These are phyloP conservation scores for Cercospora citrullina DNA, from an alignment of 2,329 filamentous ascomycete genomes.

Conservation along the genomic window DNA sequence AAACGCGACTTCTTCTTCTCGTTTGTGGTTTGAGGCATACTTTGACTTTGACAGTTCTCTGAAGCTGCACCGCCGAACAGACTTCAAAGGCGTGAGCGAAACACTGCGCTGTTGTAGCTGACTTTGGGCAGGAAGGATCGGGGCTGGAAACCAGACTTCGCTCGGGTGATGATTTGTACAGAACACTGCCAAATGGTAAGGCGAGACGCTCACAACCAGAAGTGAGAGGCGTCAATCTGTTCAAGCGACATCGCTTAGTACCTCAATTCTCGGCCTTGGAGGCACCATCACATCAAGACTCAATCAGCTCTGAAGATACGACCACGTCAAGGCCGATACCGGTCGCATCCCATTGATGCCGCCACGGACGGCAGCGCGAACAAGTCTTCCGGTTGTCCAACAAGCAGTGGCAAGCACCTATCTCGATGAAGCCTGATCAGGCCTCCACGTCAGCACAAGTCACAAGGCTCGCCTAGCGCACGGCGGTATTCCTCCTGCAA, in stretches of 20 bases:
- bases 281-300: neutral
- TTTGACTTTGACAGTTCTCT: neutral
- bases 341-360: neutral
- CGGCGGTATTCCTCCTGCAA: neutral
- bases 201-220: neutral
- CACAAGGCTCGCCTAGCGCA: neutral
- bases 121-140: neutral
- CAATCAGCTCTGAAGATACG: neutral
- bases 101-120: neutral
- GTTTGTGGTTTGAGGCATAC: neutral
- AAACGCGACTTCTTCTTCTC: neutral
- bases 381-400: fast-evolving
- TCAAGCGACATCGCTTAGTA: neutral
- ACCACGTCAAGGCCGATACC: neutral
- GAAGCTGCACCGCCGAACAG: neutral
- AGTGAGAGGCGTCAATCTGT: neutral
- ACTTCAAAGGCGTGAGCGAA: neutral
- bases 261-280: neutral
- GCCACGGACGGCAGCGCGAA: neutral
- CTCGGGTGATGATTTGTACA: neutral
- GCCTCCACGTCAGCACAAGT: neutral
- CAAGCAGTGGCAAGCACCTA: too few species aligned
- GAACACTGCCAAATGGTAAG: neutral
- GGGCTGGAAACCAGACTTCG: too few species aligned
- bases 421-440: neutral